A percentile compares a stretch with the other conserved stretches of the same genome.
These are phyloP conservation scores for Acorus gramineus DNA, from an alignment of 106 monocot species.

Conservation along the genomic window DNA sequence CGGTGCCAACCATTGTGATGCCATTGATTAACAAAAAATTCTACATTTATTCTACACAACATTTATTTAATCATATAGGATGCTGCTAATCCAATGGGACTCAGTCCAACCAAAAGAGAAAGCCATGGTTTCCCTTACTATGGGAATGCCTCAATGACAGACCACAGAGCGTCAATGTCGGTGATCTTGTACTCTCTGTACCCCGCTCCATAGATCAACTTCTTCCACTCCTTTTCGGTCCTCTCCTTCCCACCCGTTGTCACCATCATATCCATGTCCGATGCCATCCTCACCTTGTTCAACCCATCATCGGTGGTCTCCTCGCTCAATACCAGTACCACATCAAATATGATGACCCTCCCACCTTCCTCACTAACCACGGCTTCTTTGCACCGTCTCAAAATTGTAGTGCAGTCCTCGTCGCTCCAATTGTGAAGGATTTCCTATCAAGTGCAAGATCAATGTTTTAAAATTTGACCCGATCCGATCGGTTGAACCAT, in stretches of 20 bases:
- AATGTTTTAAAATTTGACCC: too few species aligned
- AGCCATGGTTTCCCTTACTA: neutral
- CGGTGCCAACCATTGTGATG: too few species aligned
- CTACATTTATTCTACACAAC: too few species aligned
- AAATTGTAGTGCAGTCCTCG: neutral
- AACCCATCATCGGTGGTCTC: neutral
- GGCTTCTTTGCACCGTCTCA: constrained; percentile 11
- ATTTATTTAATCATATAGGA: too few species aligned
- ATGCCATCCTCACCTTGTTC: neutral
- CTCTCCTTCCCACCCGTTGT: constrained; percentile 10
- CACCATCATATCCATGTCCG: constrained; percentile 8
- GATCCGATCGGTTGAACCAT: too few species aligned
- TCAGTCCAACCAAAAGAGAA: too few species aligned
- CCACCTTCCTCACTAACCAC: constrained; percentile 1
- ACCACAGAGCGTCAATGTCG: constrained; percentile 1
- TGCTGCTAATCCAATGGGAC: too few species aligned
- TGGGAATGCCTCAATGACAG: constrained; percentile 4
- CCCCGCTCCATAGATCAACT: neutral
- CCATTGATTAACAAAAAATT: too few species aligned
- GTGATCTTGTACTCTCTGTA: constrained; percentile 1
- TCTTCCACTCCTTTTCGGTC: constrained; percentile 9
- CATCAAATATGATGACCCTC: constrained; percentile 7
- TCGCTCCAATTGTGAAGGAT: constrained; percentile 6
- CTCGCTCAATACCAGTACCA: neutral
- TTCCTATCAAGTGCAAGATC: neutral